These are phyloP conservation scores for Acer campestre DNA, from an alignment of 345 rosid species.

Conservation along the genomic window DNA sequence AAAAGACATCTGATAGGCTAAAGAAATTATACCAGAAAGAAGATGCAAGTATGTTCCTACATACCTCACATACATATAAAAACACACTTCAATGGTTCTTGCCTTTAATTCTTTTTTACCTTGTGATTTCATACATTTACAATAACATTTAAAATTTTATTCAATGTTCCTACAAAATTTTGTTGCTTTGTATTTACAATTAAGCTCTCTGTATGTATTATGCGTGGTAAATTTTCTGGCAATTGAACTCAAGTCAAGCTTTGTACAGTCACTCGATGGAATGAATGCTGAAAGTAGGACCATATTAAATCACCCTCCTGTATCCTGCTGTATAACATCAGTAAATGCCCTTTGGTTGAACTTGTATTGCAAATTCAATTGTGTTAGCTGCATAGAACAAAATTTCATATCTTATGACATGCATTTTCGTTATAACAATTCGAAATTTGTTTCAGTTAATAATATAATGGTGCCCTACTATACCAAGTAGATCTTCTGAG, in stretches of 20 bases:
- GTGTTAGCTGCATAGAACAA: not conserved
- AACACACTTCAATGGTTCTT: not conserved
- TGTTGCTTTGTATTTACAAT: no score
- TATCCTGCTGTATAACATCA: not conserved
- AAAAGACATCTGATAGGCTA: slow-evolving; percentile 46
- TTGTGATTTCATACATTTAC: no score
- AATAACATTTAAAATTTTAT: no score
- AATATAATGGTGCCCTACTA: not conserved
- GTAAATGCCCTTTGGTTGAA: not conserved
- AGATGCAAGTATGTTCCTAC: slow-evolving; percentile 62
- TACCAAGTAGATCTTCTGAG: not conserved
- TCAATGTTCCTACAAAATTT: no score
- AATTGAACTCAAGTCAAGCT: not conserved
- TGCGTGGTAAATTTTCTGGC: not conserved
- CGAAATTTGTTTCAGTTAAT: not conserved
- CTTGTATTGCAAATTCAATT: slow-evolving; percentile 3
- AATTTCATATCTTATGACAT: not conserved
- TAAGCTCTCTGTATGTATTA: not conserved
- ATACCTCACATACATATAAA: slow-evolving; percentile 6
- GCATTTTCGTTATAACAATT: not conserved
- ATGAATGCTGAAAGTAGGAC: not conserved
- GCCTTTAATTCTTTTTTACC: not conserved
- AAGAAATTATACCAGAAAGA: slow-evolving; percentile 66
- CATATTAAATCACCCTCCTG: not conserved
- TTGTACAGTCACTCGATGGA: not conserved